phyloP scores from a whole-genome alignment of 176 grass and related monocot species.

The Chloris gayana region DNA sequence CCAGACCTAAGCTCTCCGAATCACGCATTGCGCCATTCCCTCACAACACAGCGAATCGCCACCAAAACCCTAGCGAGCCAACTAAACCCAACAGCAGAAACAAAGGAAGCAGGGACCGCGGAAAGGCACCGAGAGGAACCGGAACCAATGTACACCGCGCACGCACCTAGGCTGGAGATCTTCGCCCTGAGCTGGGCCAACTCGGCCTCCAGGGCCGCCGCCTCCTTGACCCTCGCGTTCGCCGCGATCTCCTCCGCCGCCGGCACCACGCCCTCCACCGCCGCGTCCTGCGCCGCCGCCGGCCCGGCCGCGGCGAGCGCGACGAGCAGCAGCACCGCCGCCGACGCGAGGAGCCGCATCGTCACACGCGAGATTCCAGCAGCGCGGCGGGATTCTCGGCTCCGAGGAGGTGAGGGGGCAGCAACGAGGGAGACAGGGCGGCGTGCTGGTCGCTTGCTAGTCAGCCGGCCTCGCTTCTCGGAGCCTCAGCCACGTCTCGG shows the following conservation, averaged over 20 bases:
- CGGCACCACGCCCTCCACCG: conserved; percentile 22
- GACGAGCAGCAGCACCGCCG: conserved; percentile 27
- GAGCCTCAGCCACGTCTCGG: not conserved
- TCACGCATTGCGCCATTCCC: not conserved
- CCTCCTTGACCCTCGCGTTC: conserved; percentile 45
- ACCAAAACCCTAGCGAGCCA: not conserved
- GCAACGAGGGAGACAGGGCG: not conserved
- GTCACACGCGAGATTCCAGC: conserved; percentile 15
- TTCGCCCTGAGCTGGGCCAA: conserved; percentile 49
- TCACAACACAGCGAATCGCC: not conserved
- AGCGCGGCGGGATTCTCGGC: not conserved
- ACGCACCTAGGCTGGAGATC: conserved; percentile 51
- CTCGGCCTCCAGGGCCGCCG: conserved; percentile 40
- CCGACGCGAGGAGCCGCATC: conserved; percentile 38
- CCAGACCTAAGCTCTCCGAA: not conserved
- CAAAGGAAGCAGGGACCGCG: not conserved
- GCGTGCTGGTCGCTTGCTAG: conserved; percentile 23
- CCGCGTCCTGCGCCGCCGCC: conserved; percentile 47
- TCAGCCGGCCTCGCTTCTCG: not conserved
- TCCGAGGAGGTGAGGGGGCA: not conserved
- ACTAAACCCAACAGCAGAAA: conserved; percentile 23
- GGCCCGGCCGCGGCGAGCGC: not conserved
- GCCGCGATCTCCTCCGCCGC: conserved; percentile 32
- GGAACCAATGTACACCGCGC: not conserved
- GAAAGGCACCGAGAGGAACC: not conserved